Base-by-base conservation (phyloP, 768 basidiomycete genomes). In the Tricholomella constricta region DNA sequence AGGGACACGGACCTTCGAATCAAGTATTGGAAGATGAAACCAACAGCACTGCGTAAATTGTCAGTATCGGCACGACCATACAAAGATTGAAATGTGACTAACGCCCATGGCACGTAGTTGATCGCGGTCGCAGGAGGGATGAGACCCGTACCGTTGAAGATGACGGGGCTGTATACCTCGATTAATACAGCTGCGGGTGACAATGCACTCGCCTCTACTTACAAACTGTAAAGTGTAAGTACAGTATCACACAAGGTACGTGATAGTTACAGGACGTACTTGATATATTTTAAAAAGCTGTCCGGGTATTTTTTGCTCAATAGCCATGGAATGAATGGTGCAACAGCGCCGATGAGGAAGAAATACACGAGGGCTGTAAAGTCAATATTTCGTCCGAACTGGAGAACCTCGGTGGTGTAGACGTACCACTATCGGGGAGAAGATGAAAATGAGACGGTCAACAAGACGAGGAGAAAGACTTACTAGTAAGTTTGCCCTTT, bases 271-370 rank as follows among this genome's bases (percentile, higher is more conserved):
- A 9, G 34, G 50, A 51, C 69, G 42, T 56, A 86, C 84, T 85
- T 86, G 65, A 88, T 65, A 60, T 88, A 89, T 62, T 81, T 80
- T 49, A 85, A 59, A 63, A 78, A 76, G 45, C 78, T 78, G 45
- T 82, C 76, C 0, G 87, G 88, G 66, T 79, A 89, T 60, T 65
- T 74, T 65, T 75, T 83, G 62, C 79, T 78, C 50, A 87, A 59
- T 79, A 91, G 34, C 79, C 75, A n/a, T n/a, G n/a, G n/a, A 41
- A 80, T 48, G 51, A 79, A 25, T 0, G 91, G 91, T 45, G 80
- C 76, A 45, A 85, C 9, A 44, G 83, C 78, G 14, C 92, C 92
- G 51, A 88, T 63, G 52, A 91, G 79, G 87, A 94, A 94, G 73
- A 89, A 91, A 65, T 83, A 84, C 2, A 78, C 62, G 15, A 91